Conservation (phyloP, 805 yeast species). For the Wickerhamiella bombiphila region DNA sequence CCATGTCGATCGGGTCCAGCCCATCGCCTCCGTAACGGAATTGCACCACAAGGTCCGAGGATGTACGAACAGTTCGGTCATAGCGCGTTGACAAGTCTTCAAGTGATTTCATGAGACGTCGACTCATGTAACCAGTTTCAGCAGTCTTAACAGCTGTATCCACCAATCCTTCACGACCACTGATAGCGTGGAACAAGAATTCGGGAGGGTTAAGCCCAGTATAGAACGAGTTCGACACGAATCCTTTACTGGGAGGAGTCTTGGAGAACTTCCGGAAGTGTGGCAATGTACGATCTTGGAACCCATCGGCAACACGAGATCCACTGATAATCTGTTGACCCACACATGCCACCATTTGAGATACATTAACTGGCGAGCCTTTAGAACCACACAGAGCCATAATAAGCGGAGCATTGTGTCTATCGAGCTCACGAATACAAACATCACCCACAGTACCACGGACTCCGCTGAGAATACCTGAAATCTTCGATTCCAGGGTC, state of each 20-base stretch:
- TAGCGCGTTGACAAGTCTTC: constrained; percentile 91
- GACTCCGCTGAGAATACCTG: constrained; percentile 89
- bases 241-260: constrained; percentile 96
- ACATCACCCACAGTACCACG: constrained; percentile 99
- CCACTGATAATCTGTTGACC: constrained; percentile 99
- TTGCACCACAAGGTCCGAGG: constrained; percentile 92
- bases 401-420: constrained; percentile 86
- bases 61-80: constrained; percentile 88
- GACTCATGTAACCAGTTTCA: constrained; percentile 96
- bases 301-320: constrained; percentile 99
- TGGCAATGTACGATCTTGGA: constrained; percentile 95
- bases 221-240: constrained; percentile 88
- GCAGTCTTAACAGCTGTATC: constrained; percentile 99
- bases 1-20: constrained; percentile 96
- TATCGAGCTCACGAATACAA: constrained; percentile 81
- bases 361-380: constrained; percentile 94
- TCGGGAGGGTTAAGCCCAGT: constrained; percentile 94
- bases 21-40: constrained; percentile 98
- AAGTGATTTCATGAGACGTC: constrained; percentile 92
- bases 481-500: constrained; percentile 92
- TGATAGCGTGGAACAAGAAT: constrained; percentile 93
- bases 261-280: constrained; percentile 92
- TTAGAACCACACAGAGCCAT: constrained; percentile 99
- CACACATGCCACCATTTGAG: constrained; percentile 96
- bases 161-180: constrained; percentile 98